phyloP scores from a whole-genome alignment of 1,284 basidiomycete genomes.

The Ganoderma resinaceum region DNA sequence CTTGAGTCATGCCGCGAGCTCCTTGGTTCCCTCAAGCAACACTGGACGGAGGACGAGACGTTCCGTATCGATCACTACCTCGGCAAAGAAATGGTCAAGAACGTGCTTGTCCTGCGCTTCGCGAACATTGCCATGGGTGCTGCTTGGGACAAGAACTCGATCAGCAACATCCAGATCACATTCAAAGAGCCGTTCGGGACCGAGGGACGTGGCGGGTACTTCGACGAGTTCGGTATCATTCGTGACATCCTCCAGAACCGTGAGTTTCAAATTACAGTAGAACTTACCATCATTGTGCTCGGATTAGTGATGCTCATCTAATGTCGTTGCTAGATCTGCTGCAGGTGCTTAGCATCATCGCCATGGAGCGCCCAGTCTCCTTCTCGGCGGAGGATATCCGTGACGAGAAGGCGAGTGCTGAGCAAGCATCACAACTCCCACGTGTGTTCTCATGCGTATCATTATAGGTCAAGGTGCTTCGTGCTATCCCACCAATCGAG shows the following conservation, averaged over 20 bases:
- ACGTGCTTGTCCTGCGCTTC: constrained; percentile 92
- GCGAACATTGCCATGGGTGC: constrained; percentile 90
- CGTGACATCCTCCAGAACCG: constrained; percentile 97
- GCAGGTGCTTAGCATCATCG: constrained; percentile 90
- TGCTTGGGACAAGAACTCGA: constrained; percentile 92
- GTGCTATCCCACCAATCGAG: constrained; percentile 86
- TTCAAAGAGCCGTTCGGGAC: constrained; percentile 99
- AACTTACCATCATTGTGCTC: constrained; percentile 10
- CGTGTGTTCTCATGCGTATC: constrained; percentile 20
- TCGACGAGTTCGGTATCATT: constrained; percentile 98
- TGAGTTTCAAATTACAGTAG: constrained; percentile 53
- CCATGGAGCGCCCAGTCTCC: constrained; percentile 98
- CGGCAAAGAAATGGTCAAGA: constrained; percentile 99
- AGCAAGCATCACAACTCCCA: constrained; percentile 21
- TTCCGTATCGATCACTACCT: constrained; percentile 99
- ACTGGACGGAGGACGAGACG: constrained; percentile 95
- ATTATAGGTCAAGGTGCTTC: constrained; percentile 91
- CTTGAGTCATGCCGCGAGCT: constrained; percentile 86
- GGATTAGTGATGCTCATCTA: constrained; percentile 13
- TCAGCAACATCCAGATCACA: constrained; percentile 96
- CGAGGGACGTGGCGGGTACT: constrained; percentile 96
- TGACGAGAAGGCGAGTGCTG: constrained; percentile 83
- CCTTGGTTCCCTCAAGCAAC: constrained; percentile 79
- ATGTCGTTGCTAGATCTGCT: constrained; percentile 73
- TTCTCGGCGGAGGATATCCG: constrained; percentile 96